Conservation (phyloP, 2,329 filamentous ascomycete species). For the Pseudogymnoascus sp. region DNA sequence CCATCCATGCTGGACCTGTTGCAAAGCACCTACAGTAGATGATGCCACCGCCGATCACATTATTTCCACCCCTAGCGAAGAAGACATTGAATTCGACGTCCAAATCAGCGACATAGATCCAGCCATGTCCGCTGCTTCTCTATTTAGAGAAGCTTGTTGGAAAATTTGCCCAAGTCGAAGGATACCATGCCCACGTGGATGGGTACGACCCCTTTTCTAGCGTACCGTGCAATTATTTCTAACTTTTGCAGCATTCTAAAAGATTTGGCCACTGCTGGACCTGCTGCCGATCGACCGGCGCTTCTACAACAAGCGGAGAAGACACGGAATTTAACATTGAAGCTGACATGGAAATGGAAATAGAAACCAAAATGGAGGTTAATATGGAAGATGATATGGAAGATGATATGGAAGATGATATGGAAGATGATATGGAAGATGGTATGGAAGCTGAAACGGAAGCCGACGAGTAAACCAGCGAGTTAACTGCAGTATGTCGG, state of each 20-base stretch:
- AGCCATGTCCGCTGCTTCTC: not conserved
- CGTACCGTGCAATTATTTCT: not conserved
- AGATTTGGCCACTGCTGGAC: not conserved
- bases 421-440: not conserved
- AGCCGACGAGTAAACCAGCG: not conserved
- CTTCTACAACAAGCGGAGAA: not conserved
- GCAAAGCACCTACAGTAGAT: not conserved
- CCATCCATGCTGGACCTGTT: not conserved
- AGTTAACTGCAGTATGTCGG: not conserved
- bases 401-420: not conserved
- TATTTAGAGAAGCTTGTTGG: not conserved
- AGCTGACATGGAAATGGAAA: not conserved
- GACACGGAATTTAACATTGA: not conserved
- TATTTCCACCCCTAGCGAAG: not conserved
- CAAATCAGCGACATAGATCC: not conserved
- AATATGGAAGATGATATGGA: not conserved
- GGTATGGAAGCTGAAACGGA: not conserved
- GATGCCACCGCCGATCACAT: not conserved
- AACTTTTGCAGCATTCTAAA: not conserved
- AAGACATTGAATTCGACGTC: not conserved
- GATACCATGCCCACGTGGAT: not conserved
- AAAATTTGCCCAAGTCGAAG: not conserved
- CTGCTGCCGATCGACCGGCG: not conserved
- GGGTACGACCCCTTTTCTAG: not conserved
- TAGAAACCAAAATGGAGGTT: not conserved